Conservation (phyloP, 176 grass and related monocot species). For the Oryza glaberrima region DNA sequence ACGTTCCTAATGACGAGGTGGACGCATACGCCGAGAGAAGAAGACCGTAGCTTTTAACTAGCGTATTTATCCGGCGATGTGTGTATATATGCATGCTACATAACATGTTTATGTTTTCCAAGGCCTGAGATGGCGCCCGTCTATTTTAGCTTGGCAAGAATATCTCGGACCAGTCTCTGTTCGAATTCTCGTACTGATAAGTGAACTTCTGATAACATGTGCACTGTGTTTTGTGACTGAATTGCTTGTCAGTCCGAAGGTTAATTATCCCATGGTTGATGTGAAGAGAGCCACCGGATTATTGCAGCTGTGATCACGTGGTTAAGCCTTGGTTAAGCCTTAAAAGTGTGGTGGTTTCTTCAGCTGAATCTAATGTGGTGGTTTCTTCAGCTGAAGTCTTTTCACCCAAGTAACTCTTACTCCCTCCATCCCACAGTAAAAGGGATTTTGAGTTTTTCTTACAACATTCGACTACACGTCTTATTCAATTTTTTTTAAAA, state of each 20-base stretch:
- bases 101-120: conserved; percentile 42
- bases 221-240: not conserved
- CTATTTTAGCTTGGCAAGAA: conserved; percentile 36
- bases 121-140: not conserved
- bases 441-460: too few species aligned
- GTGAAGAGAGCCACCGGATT: not conserved
- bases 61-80: conserved; percentile 29
- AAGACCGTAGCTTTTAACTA: conserved; percentile 27
- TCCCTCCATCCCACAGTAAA: too few species aligned
- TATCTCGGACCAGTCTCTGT: not conserved
- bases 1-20: conserved; percentile 5
- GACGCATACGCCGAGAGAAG: conserved; percentile 29
- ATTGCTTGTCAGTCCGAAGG: not conserved
- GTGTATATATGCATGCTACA: conserved; percentile 35
- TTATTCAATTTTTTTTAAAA: too few species aligned
- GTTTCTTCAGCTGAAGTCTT: too few species aligned
- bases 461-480: too few species aligned
- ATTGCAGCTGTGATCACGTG: not conserved
- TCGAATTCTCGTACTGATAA: not conserved
- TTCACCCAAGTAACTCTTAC: too few species aligned
- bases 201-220: not conserved
- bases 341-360: too few species aligned
- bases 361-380: too few species aligned
- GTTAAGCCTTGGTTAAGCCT: too few species aligned
- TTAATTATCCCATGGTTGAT: not conserved